These are phyloP conservation scores for Nelumbo lutea DNA, from an alignment of 164 flowering plant species.

Conservation along the genomic window DNA sequence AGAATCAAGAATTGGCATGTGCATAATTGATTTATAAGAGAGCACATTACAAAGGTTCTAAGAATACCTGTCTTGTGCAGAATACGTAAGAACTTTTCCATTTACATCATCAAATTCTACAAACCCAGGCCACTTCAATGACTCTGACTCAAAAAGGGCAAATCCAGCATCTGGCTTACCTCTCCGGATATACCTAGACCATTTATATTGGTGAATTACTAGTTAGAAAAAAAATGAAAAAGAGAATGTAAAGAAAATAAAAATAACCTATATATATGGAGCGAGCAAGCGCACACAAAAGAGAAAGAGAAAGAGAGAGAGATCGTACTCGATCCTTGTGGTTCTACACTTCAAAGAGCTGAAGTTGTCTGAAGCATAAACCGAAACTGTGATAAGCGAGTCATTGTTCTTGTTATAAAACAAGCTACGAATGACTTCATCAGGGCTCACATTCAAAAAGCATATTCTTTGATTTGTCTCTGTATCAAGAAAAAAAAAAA, in stretches of 20 bases:
- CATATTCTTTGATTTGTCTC: slow-evolving; percentile 90
- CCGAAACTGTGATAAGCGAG: slow-evolving; percentile 97
- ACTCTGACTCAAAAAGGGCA: slow-evolving; percentile 91
- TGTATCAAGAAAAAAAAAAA: slow-evolving; percentile 29
- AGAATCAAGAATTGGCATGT: slow-evolving; percentile 7
- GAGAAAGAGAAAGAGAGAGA: background rate
- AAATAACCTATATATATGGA: background rate
- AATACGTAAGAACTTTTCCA: slow-evolving; percentile 92
- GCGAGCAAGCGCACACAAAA: background rate
- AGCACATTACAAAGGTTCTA: background rate
- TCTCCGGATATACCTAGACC: slow-evolving; percentile 65
- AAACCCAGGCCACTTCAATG: slow-evolving; percentile 97
- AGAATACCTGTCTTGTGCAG: slow-evolving; percentile 77
- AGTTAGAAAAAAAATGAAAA: background rate
- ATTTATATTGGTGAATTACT: background rate
- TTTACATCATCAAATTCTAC: slow-evolving; percentile 99
- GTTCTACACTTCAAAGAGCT: slow-evolving; percentile 97
- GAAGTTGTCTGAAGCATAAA: slow-evolving; percentile 98
- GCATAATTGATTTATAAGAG: background rate
- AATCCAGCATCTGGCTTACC: slow-evolving; percentile 90
- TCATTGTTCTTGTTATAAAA: slow-evolving; percentile 97
- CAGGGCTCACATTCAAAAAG: slow-evolving; percentile 84
- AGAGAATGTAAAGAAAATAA: background rate
- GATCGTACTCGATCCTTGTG: slow-evolving; percentile 87
- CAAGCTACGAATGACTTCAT: slow-evolving; percentile 95